Evolutionary conservation across 2,329 filamentous ascomycete genomes (phyloP).

Genomic region (Fusarium sterilihyphosum): DNA sequence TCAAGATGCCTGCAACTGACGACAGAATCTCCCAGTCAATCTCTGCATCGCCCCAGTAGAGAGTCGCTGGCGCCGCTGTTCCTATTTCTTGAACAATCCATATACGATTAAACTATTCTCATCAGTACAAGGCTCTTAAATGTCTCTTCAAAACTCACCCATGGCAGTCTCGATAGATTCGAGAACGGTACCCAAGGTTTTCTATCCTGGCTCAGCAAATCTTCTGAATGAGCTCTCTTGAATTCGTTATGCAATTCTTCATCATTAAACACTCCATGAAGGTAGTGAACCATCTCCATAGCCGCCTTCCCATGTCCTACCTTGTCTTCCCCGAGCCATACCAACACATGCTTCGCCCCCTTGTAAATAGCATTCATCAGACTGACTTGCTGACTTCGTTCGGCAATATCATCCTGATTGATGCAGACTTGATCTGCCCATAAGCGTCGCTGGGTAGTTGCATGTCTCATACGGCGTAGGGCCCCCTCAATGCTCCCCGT

Average conservation of each 20-base stretch:
- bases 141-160: slow-evolving; percentile 41
- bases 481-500: slow-evolving; percentile 47
- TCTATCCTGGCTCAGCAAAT: slow-evolving; percentile 41
- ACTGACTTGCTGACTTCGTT: slow-evolving; percentile 50
- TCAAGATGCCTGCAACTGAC: slow-evolving; percentile 45
- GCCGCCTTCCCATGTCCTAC: slow-evolving; percentile 44
- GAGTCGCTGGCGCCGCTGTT: slow-evolving; percentile 46
- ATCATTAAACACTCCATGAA: slow-evolving; percentile 45
- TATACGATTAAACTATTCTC: slow-evolving; percentile 47
- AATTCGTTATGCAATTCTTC: slow-evolving; percentile 45
- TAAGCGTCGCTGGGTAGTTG: slow-evolving; percentile 42
- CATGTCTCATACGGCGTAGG: slow-evolving; percentile 43
- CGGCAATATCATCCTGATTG: slow-evolving; percentile 50
- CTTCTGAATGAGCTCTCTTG: slow-evolving; percentile 44
- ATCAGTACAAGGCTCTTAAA: not conserved
- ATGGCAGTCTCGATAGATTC: slow-evolving; percentile 45
- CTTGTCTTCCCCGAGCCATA: slow-evolving; percentile 50
- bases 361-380: slow-evolving; percentile 53
- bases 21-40: slow-evolving; percentile 49
- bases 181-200: slow-evolving; percentile 47
- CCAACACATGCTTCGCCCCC: slow-evolving; percentile 46
- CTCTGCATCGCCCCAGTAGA: slow-evolving; percentile 48
- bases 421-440: slow-evolving; percentile 56
- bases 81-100: slow-evolving; percentile 53
- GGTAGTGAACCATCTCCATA: slow-evolving; percentile 40